Percentiles rank a stretch among this genome's conserved stretches.
Evolutionary conservation across 2,329 filamentous ascomycete genomes (phyloP).

Genomic region (Pyricularia sp.): DNA sequence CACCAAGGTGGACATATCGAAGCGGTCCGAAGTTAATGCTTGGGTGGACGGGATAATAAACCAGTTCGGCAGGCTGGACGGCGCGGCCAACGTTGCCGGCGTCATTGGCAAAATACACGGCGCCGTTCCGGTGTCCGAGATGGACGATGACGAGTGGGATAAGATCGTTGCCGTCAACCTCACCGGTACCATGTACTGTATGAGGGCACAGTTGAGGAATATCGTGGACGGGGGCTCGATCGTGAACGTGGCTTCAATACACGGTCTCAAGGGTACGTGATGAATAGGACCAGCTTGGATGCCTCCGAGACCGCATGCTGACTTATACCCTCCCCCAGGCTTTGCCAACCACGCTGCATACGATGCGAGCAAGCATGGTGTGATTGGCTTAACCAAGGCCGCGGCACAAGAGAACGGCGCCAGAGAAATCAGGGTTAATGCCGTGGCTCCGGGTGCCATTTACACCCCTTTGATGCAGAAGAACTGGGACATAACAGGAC

Average conservation of each 20-base stretch:
- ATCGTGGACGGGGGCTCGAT: conserved; percentile 10
- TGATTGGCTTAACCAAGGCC: conserved; percentile 26
- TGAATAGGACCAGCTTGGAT: conserved; percentile 38
- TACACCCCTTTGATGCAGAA: conserved; percentile 39
- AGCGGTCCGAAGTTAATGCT: conserved; percentile 34
- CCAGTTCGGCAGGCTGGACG: conserved; percentile 42
- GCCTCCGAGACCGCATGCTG: conserved; percentile 18
- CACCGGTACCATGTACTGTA: conserved; percentile 41
- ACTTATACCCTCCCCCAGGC: conserved; percentile 17
- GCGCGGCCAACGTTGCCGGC: conserved; percentile 46
- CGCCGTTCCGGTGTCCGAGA: conserved; percentile 24
- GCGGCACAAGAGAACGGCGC: conserved; percentile 28
- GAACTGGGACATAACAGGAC: conserved; percentile 24
- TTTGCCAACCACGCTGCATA: conserved; percentile 29
- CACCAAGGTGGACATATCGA: conserved; percentile 37
- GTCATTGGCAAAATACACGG: conserved; percentile 34
- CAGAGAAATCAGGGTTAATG: conserved; percentile 35
- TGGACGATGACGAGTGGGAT: conserved; percentile 8
- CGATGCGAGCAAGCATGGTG: conserved; percentile 26
- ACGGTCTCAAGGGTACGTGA: conserved; percentile 14
- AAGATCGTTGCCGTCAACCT: conserved; percentile 30
- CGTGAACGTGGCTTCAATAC: conserved; percentile 12
- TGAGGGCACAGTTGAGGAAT: conserved; percentile 25
- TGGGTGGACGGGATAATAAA: conserved; percentile 38
- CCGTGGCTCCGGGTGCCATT: conserved; percentile 38